phyloP scores from a whole-genome alignment of 106 monocot genomes.

The Triglochin maritima region DNA sequence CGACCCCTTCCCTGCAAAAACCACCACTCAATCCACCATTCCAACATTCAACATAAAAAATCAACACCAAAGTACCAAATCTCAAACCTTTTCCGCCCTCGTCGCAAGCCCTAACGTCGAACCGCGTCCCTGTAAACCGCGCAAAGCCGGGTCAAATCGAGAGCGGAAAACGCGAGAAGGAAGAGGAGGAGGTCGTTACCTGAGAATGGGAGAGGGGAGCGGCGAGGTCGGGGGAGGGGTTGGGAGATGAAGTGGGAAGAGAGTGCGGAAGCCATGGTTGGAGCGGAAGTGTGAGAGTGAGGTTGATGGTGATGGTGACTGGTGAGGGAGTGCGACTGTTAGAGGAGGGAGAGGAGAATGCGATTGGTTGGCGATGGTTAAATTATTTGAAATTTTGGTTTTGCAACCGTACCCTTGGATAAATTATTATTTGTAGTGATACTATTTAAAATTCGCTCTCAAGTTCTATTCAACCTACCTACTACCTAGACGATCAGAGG shows the following conservation, averaged over 20 bases:
- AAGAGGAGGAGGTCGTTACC: not conserved
- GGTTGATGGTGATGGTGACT: not conserved
- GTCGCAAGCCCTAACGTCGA: slow-evolving; percentile 8
- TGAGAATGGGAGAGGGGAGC: not conserved
- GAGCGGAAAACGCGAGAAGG: not conserved
- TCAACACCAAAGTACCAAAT: not conserved
- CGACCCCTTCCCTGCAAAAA: slow-evolving; percentile 17
- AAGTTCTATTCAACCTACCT: too few species aligned
- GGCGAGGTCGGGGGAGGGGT: not conserved
- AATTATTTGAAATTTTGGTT: too few species aligned
- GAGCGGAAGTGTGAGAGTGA: not conserved
- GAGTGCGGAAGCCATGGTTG: not conserved
- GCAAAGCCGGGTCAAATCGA: not conserved
- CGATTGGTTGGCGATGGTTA: too few species aligned
- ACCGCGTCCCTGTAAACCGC: slow-evolving; percentile 12
- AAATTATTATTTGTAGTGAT: too few species aligned
- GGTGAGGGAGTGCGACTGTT: not conserved
- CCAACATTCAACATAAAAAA: not conserved
- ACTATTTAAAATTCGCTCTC: too few species aligned
- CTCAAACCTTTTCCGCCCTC: not conserved
- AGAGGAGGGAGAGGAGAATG: too few species aligned
- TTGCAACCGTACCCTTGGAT: too few species aligned
- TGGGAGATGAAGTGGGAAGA: not conserved
- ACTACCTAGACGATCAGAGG: too few species aligned
- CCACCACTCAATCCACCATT: not conserved